phyloP scores from a whole-genome alignment of 2,329 filamentous ascomycete genomes.

The Neofusicoccum cordaticola region DNA sequence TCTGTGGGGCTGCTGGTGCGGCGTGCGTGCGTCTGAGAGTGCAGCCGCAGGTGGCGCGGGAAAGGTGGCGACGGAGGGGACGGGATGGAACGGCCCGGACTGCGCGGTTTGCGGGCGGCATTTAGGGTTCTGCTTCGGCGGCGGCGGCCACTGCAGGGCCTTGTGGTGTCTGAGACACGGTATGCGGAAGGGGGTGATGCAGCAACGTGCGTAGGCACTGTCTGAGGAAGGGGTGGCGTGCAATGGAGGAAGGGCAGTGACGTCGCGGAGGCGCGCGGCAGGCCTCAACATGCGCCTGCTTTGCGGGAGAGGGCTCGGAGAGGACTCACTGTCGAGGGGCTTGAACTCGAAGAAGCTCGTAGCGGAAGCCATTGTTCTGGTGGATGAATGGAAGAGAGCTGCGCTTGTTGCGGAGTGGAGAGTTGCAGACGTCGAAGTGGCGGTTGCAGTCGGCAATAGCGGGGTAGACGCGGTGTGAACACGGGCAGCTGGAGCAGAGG shows the following conservation, averaged over 20 bases:
- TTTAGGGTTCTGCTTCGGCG: constrained; percentile 1
- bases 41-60: no score
- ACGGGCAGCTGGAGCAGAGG: no score
- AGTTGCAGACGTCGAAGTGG: not conserved
- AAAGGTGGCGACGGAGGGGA: not conserved
- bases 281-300: not conserved
- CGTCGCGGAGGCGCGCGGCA: not conserved
- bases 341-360: constrained; percentile 80
- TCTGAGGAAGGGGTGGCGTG: not conserved
- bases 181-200: not conserved
- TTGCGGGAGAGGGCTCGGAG: not conserved
- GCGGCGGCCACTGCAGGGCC: not conserved
- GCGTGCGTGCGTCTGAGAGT: not conserved
- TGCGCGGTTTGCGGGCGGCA: not conserved
- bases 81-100: no score
- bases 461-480: not conserved
- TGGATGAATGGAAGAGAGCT: not conserved
- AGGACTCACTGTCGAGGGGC: constrained; percentile 70
- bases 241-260: not conserved
- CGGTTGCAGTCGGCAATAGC: not conserved
- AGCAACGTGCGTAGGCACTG: not conserved
- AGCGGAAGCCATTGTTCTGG: constrained; percentile 61
- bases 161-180: not conserved
- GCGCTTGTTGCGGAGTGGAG: not conserved
- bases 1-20: constrained; percentile 16